Evolutionary conservation across 352 stramenopile genomes (phyloP), one percentile per base, ranked within the genome.

Genomic region (Globisporangium paroecandrum): DNA sequence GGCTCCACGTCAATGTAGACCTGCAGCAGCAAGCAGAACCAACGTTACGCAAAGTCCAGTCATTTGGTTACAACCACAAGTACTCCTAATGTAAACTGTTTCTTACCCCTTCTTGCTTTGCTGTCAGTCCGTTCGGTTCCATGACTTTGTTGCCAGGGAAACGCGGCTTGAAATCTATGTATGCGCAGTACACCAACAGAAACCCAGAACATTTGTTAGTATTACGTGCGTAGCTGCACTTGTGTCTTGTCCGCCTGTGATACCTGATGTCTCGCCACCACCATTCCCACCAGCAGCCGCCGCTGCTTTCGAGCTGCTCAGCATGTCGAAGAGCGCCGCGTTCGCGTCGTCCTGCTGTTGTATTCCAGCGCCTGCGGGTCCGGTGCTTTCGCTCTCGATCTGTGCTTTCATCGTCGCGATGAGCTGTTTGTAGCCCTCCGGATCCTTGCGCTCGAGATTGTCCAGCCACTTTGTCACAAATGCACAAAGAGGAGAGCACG

Each of bases 131-230:
- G 38, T 79, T 64, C 38, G 74, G 64, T 22, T 76, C 80, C 85
- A 94, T 94, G 34, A 91, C 75, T 27, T 89, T 91, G 60, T 89
- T 82, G 10, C 85, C 85, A 36, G 83, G 85, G 63, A 94, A 92
- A 20, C 64, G 69, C 4, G 82, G 81, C 54, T 79, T 87, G 60
- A 94, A 92, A 3, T 70, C 74, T 32, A 8, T 82, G 59, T 18
- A 61, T 46, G 27, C 18, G 13, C 13, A 24, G 8, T n/a, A 49
- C 15, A 46, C 18, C 55, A 12, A 22, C 15, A 49, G 4, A 20
- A 49, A 22, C 6, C 36, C 36, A 43, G 12, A 43, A 3, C 41
- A 60, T 57, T 43, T 34, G 41, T 66, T 66, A 38, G 51, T 43
- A 9, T 43, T 43, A 43, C 12, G 36, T 15, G 4, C 36, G 12